Base-by-base conservation (phyloP, 345 rosid species). In the Angophora floribunda region DNA sequence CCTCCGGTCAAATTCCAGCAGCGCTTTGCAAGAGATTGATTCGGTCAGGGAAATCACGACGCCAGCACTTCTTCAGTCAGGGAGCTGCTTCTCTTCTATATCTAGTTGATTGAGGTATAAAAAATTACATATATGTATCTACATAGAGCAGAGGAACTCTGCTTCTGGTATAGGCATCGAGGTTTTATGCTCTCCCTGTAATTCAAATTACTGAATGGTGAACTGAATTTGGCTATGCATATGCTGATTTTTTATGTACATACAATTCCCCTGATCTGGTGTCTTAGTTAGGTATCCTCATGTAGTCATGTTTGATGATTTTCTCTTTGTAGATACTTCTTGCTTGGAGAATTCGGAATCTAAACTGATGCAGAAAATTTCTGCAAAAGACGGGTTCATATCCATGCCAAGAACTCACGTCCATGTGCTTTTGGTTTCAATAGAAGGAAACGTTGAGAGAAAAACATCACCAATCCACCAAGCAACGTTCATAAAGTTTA, bases 1-100 rank as follows among this genome's bases (percentile, higher is more conserved):
- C 65, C 88, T 91, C 53, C 91, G 94, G 51, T 86, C 95, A 13
- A 91, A 67, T 51, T 94, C 97, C 3, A 92, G 93, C 87, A 85
- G 93, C 3, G 87, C 87, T 32, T 91, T 96, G 90, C 95, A 67
- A 32, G 85, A 80, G 50, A 63, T 85, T 26, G 82, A 59, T 52
- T 80, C 36, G 0, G 80, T 47, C 19, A 7, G n/a, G 28, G 13
- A 30, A 44, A 32, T 59, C 47, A n/a, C 55, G n/a, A 51, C 7
- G 47, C 44, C 78, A 45, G 45, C 86, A 7, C 63, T 85, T 41
- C 87, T 85, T 50, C 87, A 87, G 51, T 88, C 90, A 47, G 89
- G 51, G 12, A 85, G 89, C 87, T 85, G 89, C 89, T 51, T 88
- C 87, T 51, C 89, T 61, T 88, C 89, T 16, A 63, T 88, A 50